Percentiles rank a stretch among this genome's conserved stretches.
Evolutionary conservation across 2,329 filamentous ascomycete genomes (phyloP).

Genomic region (Exophiala sp.): DNA sequence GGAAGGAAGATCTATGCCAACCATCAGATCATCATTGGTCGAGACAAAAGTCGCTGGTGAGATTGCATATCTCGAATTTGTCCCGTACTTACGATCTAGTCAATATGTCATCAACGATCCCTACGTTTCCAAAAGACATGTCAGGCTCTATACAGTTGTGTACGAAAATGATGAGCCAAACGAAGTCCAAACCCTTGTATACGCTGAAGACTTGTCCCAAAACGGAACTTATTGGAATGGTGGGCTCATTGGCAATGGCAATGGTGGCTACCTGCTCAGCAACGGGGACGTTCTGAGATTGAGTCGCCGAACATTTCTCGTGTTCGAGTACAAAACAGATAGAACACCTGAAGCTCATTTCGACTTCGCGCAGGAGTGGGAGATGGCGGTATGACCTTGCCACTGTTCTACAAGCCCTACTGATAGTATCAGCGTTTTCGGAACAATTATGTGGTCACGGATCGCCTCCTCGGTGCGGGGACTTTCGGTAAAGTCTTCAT

Average conservation of each 20-base stretch:
- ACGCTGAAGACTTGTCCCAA: slow-evolving; percentile 42
- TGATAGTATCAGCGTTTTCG: slow-evolving; percentile 32
- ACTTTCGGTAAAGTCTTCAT: slow-evolving; percentile 43
- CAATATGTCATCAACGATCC: slow-evolving; percentile 35
- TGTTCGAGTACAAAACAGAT: slow-evolving; percentile 25
- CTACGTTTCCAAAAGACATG: slow-evolving; percentile 40
- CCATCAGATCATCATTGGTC: slow-evolving; percentile 37
- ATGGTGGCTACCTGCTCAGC: slow-evolving; percentile 37
- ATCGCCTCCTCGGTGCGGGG: slow-evolving; percentile 41
- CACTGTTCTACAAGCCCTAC: not conserved
- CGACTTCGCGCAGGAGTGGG: slow-evolving; percentile 31
- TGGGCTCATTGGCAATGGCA: slow-evolving; percentile 33
- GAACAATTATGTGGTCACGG: slow-evolving; percentile 36
- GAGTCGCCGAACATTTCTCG: slow-evolving; percentile 22
- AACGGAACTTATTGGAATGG: slow-evolving; percentile 43
- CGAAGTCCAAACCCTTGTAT: slow-evolving; percentile 41
- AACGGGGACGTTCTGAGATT: slow-evolving; percentile 38
- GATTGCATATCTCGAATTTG: slow-evolving; percentile 1
- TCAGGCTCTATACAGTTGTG: slow-evolving; percentile 43
- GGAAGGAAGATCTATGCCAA: slow-evolving; percentile 31
- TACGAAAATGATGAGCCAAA: slow-evolving; percentile 38
- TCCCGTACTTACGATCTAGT: slow-evolving; percentile 29
- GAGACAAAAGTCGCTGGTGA: slow-evolving; percentile 36
- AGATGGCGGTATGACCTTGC: slow-evolving; percentile 34
- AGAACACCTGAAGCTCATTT: slow-evolving; percentile 20